These are phyloP conservation scores for Aspergillus jensenii DNA, from an alignment of 2,329 filamentous ascomycete genomes.

Conservation along the genomic window DNA sequence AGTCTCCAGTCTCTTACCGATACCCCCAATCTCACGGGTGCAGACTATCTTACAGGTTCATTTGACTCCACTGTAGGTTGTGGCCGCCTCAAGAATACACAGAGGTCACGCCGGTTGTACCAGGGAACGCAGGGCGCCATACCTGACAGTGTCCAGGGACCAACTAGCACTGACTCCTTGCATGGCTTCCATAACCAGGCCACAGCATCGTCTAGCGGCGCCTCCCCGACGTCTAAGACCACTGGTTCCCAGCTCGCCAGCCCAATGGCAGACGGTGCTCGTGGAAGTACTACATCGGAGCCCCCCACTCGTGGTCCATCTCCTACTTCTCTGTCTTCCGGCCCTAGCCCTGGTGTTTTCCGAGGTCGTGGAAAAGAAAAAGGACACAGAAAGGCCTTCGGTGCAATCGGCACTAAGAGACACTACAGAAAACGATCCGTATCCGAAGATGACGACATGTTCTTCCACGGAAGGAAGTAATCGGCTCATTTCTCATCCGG, in stretches of 20 bases:
- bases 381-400: conserved; percentile 4
- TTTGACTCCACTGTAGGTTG: conserved; percentile 5
- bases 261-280: conserved; percentile 10
- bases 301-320: conserved; percentile 19
- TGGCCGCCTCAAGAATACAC: conserved; percentile 17
- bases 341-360: conserved; percentile 16
- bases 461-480: conserved; percentile 8
- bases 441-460: conserved; percentile 19
- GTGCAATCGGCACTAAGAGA: conserved; percentile 17
- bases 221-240: conserved; percentile 17
- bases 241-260: conserved; percentile 15
- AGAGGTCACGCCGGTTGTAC: conserved; percentile 24
- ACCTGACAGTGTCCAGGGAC: conserved; percentile 6
- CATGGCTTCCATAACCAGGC: conserved; percentile 8
- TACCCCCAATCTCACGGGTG: conserved; percentile 3
- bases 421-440: conserved; percentile 13
- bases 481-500: neutral
- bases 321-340: conserved; percentile 18
- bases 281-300: conserved; percentile 14
- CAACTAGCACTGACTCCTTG: conserved; percentile 7
- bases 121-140: conserved; percentile 11
- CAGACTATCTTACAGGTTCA: conserved; percentile 10
- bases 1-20: conserved; percentile 22
- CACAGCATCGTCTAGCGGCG: conserved; percentile 12
- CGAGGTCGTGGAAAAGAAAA: conserved; percentile 12